A percentile compares a stretch with the other conserved stretches of the same genome.
phyloP scores from a whole-genome alignment of 1,139 yeast species.

The Candida smagusa region DNA sequence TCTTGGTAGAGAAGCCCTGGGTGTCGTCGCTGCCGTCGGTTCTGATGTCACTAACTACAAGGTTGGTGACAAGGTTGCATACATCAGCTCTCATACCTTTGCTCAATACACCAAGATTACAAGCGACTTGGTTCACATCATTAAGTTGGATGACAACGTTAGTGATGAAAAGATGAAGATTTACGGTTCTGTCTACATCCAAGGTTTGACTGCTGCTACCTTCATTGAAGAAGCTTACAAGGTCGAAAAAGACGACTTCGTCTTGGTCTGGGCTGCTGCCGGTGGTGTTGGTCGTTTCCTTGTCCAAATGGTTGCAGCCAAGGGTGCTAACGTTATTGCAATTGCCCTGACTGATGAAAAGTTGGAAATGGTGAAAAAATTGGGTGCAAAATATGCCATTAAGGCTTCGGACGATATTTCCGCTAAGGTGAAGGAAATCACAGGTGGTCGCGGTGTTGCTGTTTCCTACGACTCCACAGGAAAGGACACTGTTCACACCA shows the following conservation, averaged over 20 bases:
- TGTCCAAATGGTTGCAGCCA: slow-evolving; percentile 55
- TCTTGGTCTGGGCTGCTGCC: slow-evolving; percentile 87
- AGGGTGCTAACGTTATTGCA: slow-evolving; percentile 82
- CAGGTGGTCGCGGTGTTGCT: slow-evolving; percentile 67
- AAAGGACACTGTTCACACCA: slow-evolving; percentile 68
- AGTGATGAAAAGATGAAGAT: slow-evolving; percentile 46
- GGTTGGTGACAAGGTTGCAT: slow-evolving; percentile 75
- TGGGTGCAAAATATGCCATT: slow-evolving; percentile 75
- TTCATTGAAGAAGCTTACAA: slow-evolving; percentile 63
- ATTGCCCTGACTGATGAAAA: slow-evolving; percentile 75
- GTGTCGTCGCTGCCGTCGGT: slow-evolving; percentile 70
- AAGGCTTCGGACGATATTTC: slow-evolving; percentile 60
- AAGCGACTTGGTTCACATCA: slow-evolving; percentile 26
- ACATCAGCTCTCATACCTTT: slow-evolving; percentile 50
- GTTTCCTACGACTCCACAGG: slow-evolving; percentile 83
- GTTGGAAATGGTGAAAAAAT: slow-evolving; percentile 52
- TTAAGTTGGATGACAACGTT: slow-evolving; percentile 48
- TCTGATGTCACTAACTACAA: slow-evolving; percentile 48
- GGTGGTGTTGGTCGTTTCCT: slow-evolving; percentile 88
- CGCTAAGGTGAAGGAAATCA: slow-evolving; percentile 59
- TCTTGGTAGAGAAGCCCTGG: slow-evolving; percentile 85
- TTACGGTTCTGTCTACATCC: slow-evolving; percentile 62
- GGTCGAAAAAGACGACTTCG: slow-evolving; percentile 64
- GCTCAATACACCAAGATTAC: slow-evolving; percentile 65
- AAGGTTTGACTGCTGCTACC: slow-evolving; percentile 77